Evolutionary conservation across 1,284 basidiomycete genomes (phyloP).

Genomic region (Apiotrichum domesticum): DNA sequence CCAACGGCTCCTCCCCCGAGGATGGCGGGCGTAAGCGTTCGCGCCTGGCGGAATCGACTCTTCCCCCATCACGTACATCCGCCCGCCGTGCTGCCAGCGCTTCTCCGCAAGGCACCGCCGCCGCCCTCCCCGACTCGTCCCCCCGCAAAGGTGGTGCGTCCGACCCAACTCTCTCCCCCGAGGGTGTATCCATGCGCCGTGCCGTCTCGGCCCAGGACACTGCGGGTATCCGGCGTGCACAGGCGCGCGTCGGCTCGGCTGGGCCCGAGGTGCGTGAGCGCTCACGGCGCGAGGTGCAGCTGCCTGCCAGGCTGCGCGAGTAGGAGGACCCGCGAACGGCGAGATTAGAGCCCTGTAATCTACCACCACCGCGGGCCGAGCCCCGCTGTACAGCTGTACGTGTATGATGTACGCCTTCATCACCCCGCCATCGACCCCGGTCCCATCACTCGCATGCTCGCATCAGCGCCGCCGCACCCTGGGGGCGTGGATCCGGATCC

Average conservation of each 20-base stretch:
- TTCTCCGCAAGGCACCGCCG: constrained; percentile 9
- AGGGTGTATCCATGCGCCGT: constrained; percentile 13
- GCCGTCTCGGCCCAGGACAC: constrained; percentile 12
- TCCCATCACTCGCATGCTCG: too few relatives aligned
- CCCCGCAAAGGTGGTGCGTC: background rate
- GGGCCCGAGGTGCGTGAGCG: constrained; percentile 24
- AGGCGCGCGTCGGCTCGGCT: constrained; percentile 14
- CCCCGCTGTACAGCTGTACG: too few relatives aligned
- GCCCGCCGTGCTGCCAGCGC: constrained; percentile 5
- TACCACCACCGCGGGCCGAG: too few relatives aligned
- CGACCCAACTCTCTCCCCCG: background rate
- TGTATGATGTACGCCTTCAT: too few relatives aligned
- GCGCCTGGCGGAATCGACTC: constrained; percentile 9
- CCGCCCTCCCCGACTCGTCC: constrained; percentile 5
- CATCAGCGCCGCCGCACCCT: too few relatives aligned
- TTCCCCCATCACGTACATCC: background rate
- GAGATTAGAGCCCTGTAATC: too few relatives aligned
- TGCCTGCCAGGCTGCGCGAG: constrained; percentile 33
- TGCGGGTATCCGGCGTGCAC: constrained; percentile 1
- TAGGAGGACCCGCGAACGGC: constrained; percentile 14
- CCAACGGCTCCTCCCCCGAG: background rate
- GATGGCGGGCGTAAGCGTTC: constrained; percentile 6
- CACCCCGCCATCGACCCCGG: too few relatives aligned
- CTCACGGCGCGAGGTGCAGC: constrained; percentile 25
- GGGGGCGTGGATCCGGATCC: too few relatives aligned